Evolutionary conservation across 2,329 filamentous ascomycete genomes (phyloP), one percentile per base, ranked within the genome.

Genomic region (Xylaria digitata): DNA sequence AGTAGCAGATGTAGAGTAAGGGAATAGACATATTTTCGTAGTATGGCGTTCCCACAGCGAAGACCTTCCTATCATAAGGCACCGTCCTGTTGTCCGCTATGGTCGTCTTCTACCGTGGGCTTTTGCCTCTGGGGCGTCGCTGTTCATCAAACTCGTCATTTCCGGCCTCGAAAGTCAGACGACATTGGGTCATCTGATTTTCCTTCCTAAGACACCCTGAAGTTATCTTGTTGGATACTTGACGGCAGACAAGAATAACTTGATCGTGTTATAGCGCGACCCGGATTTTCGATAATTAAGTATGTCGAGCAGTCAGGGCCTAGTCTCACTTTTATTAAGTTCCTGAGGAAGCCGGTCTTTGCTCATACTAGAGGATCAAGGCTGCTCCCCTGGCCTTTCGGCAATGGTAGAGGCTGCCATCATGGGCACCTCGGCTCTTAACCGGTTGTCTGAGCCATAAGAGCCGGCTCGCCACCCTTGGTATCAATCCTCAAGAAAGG

Each of bases 21-120:
- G 11, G 5, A 60, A 34, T 46, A 5, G 21, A 21, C 30, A 21
- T 42, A 11, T 43, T 34, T 34, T n/a, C 2, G 2, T 19, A n/a
- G 40, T 32, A 30, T 50, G 26, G 7, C 37, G 13, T 23, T 6
- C 43, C 9, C 50, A n/a, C 30, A 15, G 17, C n/a, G 19, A 43
- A 7, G 19, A 46, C 37, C 26, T 45, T 45, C 19, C 37, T 43
- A 49, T 61, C 61, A 34, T 30, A 43, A 50, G 45, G 48, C 9
- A n/a, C 2, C 15, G 45, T 45, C 34, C 26, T 19, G 7, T 56
- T 19, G 21, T 21, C 43, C 32, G 19, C 11, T 15, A 40, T 37
- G 46, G 3, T 21, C 11, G 9, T 56, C 30, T 54, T 48, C 37
- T 23, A 1, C 7, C 15, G 55, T 34, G 23, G 15, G 3, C 45